A percentile compares a stretch with the other conserved stretches of the same genome.
Evolutionary conservation across 2,329 filamentous ascomycete species (phyloP).

Genomic region (Sporothrix humicola): DNA sequence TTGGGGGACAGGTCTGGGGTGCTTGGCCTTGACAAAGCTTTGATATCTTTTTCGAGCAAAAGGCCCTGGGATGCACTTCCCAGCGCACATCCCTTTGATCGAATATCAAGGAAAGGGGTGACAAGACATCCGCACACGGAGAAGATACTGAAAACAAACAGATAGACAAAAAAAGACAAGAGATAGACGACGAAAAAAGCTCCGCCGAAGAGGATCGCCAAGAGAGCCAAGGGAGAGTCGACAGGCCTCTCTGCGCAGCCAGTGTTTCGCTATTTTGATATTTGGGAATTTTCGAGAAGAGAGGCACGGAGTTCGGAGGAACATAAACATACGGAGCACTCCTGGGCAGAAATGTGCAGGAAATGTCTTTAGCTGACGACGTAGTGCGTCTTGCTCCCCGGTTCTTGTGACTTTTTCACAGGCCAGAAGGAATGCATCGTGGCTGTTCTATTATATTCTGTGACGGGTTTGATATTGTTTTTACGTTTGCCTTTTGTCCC

Average conservation of each 20-base stretch:
- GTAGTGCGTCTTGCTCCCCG: constrained; percentile 9
- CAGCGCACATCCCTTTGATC: background rate
- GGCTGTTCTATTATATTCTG: background rate
- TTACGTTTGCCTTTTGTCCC: background rate
- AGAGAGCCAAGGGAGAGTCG: constrained; percentile 20
- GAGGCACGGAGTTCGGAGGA: no score
- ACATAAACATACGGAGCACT: no score
- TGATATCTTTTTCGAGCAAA: background rate
- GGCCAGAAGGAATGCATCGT: background rate
- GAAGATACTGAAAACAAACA: no score
- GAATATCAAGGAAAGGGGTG: constrained; percentile 8
- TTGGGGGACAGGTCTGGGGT: background rate
- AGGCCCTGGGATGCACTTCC: background rate
- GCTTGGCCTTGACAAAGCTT: background rate
- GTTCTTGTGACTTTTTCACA: constrained; percentile 1
- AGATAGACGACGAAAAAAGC: background rate
- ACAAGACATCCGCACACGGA: no score
- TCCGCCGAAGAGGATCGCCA: constrained; percentile 14
- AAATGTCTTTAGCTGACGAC: background rate
- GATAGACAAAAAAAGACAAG: no score
- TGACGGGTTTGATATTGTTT: background rate
- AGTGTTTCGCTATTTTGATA: constrained; percentile 20
- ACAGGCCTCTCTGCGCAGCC: constrained; percentile 5
- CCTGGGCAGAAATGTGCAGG: background rate
- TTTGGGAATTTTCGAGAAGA: background rate